Conservation (phyloP, 2,329 filamentous ascomycete genomes). For the Cladosporium sphaerospermum region DNA sequence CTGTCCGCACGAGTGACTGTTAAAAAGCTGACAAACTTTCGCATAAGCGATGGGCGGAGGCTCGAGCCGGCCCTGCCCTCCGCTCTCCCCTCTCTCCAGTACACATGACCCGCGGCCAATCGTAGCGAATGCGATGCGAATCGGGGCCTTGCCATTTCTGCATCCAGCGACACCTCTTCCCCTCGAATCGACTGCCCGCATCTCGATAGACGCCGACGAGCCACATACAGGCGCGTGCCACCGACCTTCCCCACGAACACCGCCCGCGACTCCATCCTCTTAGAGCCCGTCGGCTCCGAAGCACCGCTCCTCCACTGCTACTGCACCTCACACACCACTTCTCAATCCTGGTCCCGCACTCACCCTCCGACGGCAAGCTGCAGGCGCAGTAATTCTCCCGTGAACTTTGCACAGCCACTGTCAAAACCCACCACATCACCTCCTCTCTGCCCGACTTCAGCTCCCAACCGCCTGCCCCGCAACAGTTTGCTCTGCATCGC, state of each 20-base stretch:
- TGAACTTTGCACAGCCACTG: too few relatives aligned
- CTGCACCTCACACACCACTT: not conserved
- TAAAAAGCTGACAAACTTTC: too few relatives aligned
- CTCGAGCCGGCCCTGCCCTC: too few relatives aligned
- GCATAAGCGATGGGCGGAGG: too few relatives aligned
- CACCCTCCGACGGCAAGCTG: too few relatives aligned
- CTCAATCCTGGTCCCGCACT: not conserved
- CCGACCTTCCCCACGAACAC: not conserved
- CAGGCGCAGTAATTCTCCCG: too few relatives aligned
- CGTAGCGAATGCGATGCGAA: too few relatives aligned
- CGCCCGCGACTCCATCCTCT: not conserved
- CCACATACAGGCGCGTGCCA: not conserved
- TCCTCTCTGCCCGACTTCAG: not conserved
- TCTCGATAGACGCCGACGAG: not conserved
- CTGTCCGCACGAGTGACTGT: too few relatives aligned
- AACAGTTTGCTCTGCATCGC: conserved; percentile 2
- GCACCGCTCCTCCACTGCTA: not conserved
- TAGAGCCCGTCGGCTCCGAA: not conserved
- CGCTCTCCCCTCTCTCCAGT: too few relatives aligned
- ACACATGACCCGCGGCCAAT: too few relatives aligned
- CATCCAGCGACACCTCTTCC: not conserved
- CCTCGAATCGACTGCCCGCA: not conserved
- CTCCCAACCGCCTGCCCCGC: not conserved
- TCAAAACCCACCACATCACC: not conserved
- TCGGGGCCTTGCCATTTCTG: not conserved